phyloP scores from a whole-genome alignment of 2,329 filamentous ascomycete species.

The Myriosclerotinia curreyana region DNA sequence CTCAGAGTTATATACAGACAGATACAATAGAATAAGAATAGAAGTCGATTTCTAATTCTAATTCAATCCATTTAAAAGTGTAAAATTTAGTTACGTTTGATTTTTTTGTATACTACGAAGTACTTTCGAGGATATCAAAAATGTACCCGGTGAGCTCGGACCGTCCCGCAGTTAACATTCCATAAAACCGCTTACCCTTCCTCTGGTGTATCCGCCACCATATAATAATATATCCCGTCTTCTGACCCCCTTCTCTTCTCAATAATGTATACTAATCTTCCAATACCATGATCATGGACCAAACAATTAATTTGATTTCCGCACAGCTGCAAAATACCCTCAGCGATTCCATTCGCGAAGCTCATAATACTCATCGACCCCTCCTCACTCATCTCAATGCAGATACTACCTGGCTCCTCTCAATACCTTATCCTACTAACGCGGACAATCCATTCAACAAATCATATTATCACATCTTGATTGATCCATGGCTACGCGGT shows the following conservation, averaged over 20 bases:
- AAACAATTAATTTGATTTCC: constrained; percentile 4
- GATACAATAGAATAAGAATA: too few species aligned
- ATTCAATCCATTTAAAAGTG: too few species aligned
- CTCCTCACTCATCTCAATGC: constrained; percentile 64
- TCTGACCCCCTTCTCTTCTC: too few species aligned
- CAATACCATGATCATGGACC: not conserved
- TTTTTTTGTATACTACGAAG: not conserved
- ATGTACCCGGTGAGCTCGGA: constrained; percentile 2
- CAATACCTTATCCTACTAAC: constrained; percentile 52
- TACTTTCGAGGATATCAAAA: not conserved
- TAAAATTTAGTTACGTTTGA: not conserved
- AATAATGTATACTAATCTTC: not conserved
- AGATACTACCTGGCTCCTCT: constrained; percentile 66
- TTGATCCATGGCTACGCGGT: constrained; percentile 64
- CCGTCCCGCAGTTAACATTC: not conserved
- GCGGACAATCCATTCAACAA: constrained; percentile 26
- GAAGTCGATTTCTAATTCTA: too few species aligned
- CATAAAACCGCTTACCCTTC: not conserved
- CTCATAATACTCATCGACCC: constrained; percentile 42
- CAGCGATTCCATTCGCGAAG: constrained; percentile 8
- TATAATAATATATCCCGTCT: not conserved
- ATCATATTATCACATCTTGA: constrained; percentile 58
- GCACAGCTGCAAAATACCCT: not conserved
- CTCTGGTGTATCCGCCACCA: not conserved
- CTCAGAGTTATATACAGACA: too few species aligned